Conservation (phyloP, 108 stramenopile species). For the Chaetoceros tenuissimus region DNA sequence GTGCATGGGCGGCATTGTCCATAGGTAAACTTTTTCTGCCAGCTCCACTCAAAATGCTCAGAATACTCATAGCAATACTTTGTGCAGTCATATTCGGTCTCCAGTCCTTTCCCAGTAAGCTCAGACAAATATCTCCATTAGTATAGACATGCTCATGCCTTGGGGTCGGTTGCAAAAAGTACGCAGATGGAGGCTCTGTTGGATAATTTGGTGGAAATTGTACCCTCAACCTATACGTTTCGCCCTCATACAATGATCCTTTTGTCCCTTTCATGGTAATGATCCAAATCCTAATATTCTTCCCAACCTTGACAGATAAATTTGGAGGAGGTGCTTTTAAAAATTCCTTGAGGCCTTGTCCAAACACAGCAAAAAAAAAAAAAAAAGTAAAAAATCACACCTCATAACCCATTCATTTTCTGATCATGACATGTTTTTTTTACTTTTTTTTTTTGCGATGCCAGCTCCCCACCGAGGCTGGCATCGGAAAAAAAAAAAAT, state of each 20-base stretch:
- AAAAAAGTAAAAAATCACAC: no score
- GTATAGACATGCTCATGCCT: slow-evolving; percentile 95
- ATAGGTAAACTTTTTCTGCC: slow-evolving; percentile 85
- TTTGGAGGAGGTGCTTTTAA: slow-evolving; percentile 73
- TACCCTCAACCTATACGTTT: slow-evolving; percentile 86
- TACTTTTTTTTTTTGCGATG: no score
- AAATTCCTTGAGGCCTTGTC: slow-evolving; percentile 79
- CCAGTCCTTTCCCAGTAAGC: slow-evolving; percentile 92
- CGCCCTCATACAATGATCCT: slow-evolving; percentile 83
- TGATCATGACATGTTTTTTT: no score
- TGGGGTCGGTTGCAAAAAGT: slow-evolving; percentile 78
- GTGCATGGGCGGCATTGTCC: slow-evolving; percentile 88
- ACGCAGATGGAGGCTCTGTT: slow-evolving; percentile 85
- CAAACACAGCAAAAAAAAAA: no score
- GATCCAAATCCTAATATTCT: slow-evolving; percentile 88
- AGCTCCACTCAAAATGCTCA: slow-evolving; percentile 87
- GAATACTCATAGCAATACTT: slow-evolving; percentile 79
- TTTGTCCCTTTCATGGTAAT: slow-evolving; percentile 80
- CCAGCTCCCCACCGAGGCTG: no score
- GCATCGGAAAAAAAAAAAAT: no score
- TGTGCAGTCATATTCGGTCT: slow-evolving; percentile 93
- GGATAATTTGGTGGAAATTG: slow-evolving; percentile 87
- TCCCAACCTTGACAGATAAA: slow-evolving; percentile 77
- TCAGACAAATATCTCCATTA: slow-evolving; percentile 96
- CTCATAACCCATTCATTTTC: no score